Evolutionary conservation across 2,329 filamentous ascomycete species (phyloP).

Genomic region (Sporothrix globosa): DNA sequence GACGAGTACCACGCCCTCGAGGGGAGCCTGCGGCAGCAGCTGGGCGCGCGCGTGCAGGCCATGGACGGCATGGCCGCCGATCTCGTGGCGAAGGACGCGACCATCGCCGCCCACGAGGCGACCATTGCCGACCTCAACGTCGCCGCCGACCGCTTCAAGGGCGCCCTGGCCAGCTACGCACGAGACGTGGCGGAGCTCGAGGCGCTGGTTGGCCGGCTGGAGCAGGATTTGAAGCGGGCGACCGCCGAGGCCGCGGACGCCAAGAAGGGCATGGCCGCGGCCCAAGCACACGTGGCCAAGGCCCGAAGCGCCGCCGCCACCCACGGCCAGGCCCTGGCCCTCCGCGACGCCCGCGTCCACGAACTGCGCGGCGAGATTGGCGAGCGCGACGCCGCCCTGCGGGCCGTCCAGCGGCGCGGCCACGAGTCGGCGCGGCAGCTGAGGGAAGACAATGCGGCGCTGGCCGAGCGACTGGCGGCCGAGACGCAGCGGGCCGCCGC

Average conservation of each 20-base stretch:
- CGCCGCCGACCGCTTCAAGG: conserved; percentile 55
- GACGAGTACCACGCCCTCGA: conserved; percentile 65
- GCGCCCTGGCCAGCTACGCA: conserved; percentile 57
- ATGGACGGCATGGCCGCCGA: conserved; percentile 55
- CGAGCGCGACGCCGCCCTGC: conserved; percentile 50
- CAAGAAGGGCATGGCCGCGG: conserved; percentile 33
- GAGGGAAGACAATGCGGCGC: conserved; percentile 51
- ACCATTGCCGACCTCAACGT: conserved; percentile 54
- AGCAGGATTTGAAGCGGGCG: conserved; percentile 44
- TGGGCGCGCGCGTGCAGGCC: conserved; percentile 56
- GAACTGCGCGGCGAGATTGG: conserved; percentile 57
- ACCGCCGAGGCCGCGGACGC: conserved; percentile 36
- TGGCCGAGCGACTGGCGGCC: conserved; percentile 45
- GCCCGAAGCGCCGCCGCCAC: conserved; percentile 45
- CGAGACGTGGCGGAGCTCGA: conserved; percentile 60
- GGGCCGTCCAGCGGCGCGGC: conserved; percentile 46
- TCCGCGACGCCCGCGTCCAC: conserved; percentile 54
- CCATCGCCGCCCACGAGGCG: conserved; percentile 43
- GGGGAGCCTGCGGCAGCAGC: conserved; percentile 59
- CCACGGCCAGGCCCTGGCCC: conserved; percentile 54
- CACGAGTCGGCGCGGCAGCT: conserved; percentile 49
- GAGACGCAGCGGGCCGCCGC: conserved; percentile 48
- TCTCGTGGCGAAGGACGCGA: conserved; percentile 39
- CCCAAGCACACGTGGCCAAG: background rate
- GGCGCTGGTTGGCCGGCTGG: conserved; percentile 51